phyloP scores from a whole-genome alignment of 2,329 filamentous ascomycete species.

The Ophiocordyceps polyrhachis-furcata region DNA sequence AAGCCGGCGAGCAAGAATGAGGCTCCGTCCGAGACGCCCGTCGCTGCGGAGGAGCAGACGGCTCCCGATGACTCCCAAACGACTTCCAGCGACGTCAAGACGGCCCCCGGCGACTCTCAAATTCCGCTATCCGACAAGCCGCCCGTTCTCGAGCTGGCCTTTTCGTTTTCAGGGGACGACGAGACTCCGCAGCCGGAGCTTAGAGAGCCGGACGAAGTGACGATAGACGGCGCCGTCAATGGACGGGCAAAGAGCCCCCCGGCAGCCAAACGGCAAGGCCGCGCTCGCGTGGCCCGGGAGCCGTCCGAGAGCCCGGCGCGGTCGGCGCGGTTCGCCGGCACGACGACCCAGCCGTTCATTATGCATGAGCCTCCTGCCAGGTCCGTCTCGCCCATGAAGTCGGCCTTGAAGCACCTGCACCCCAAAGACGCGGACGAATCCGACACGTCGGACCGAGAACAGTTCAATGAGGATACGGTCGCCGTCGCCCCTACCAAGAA shows the following conservation, averaged over 20 bases:
- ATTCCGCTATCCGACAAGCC: conserved; percentile 17
- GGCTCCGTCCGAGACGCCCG: not conserved
- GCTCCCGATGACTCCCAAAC: not conserved
- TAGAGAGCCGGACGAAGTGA: conserved; percentile 13
- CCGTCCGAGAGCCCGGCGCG: conserved; percentile 44
- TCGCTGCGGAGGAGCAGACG: not conserved
- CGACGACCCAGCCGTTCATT: conserved; percentile 33
- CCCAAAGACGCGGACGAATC: conserved; percentile 30
- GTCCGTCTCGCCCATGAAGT: conserved; percentile 60
- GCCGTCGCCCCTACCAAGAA: conserved; percentile 33
- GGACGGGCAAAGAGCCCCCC: not conserved
- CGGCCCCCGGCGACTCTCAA: not conserved
- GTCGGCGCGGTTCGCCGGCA: conserved; percentile 46
- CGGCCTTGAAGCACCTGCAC: conserved; percentile 47
- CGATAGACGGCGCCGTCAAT: not conserved
- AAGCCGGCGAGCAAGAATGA: conserved; percentile 1
- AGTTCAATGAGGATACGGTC: conserved; percentile 6
- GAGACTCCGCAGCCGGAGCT: conserved; percentile 7
- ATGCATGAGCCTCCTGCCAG: conserved; percentile 52
- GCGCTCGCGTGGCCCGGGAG: conserved; percentile 14
- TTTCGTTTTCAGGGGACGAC: conserved; percentile 9
- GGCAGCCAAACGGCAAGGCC: conserved; percentile 3
- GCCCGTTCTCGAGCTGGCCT: conserved; percentile 8
- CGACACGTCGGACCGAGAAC: conserved; percentile 18
- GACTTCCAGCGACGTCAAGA: not conserved